These are phyloP conservation scores for Cyclocybe cylindracea DNA, from an alignment of 768 basidiomycete genomes.

Conservation along the genomic window DNA sequence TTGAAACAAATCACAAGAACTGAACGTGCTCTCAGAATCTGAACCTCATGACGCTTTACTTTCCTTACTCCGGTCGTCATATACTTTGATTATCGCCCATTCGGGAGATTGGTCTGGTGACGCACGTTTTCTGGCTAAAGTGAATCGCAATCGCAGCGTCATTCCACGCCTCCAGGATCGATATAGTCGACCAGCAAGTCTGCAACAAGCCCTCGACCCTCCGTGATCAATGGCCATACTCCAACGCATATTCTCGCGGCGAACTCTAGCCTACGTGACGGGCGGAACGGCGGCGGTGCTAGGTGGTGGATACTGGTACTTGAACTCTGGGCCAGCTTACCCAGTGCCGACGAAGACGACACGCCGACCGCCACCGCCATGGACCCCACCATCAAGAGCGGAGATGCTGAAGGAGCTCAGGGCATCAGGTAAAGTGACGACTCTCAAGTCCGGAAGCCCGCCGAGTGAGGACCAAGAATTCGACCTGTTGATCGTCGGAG, in stretches of 20 bases:
- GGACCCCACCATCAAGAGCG: slow-evolving; percentile 74
- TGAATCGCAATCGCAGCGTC: too few relatives aligned
- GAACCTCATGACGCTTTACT: too few relatives aligned
- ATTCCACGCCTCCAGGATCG: too few relatives aligned
- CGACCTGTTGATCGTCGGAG: slow-evolving; percentile 59
- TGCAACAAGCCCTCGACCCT: too few relatives aligned
- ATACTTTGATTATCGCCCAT: too few relatives aligned
- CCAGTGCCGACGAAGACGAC: slow-evolving; percentile 63
- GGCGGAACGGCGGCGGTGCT: slow-evolving; percentile 53
- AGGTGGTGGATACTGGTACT: slow-evolving; percentile 67
- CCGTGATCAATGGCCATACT: slow-evolving; percentile 31
- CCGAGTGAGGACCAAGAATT: slow-evolving; percentile 20
- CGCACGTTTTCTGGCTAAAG: too few relatives aligned
- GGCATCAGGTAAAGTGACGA: slow-evolving; percentile 36
- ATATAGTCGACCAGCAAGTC: too few relatives aligned
- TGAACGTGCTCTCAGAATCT: too few relatives aligned
- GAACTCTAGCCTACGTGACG: slow-evolving; percentile 52
- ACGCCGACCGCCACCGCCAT: slow-evolving; percentile 74
- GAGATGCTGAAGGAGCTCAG: slow-evolving; percentile 64
- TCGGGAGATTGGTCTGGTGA: too few relatives aligned
- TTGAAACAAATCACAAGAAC: too few relatives aligned
- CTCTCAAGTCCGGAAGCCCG: slow-evolving; percentile 7
- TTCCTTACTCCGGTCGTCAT: too few relatives aligned
- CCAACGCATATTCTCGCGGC: slow-evolving; percentile 51
- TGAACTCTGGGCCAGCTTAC: slow-evolving; percentile 74